Evolutionary conservation across 768 basidiomycete genomes (phyloP).

Genomic region (Thelephora ganbajun): DNA sequence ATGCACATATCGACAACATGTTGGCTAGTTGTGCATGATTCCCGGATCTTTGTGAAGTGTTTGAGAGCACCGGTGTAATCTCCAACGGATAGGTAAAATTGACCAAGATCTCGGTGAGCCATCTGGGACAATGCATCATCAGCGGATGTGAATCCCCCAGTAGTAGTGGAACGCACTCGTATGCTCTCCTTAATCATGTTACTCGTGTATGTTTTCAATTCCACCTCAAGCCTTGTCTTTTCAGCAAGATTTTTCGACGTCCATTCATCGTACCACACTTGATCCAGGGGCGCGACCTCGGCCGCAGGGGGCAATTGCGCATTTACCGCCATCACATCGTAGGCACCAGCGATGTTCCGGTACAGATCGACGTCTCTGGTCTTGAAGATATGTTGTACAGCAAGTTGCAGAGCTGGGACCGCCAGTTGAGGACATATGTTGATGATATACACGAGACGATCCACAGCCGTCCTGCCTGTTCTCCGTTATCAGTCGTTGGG

Average conservation of each 20-base stretch:
- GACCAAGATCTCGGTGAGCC: slow-evolving; percentile 81
- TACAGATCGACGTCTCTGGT: slow-evolving; percentile 58
- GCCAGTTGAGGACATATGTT: slow-evolving; percentile 52
- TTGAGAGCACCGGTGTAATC: slow-evolving; percentile 61
- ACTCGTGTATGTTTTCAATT: slow-evolving; percentile 86
- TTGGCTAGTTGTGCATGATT: slow-evolving; percentile 81
- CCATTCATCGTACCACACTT: slow-evolving; percentile 61
- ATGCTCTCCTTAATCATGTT: slow-evolving; percentile 99
- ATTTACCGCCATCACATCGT: slow-evolving; percentile 29
- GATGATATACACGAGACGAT: slow-evolving; percentile 60
- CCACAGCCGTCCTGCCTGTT: slow-evolving; percentile 62
- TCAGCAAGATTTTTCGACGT: slow-evolving; percentile 58
- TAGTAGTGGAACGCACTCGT: slow-evolving; percentile 40
- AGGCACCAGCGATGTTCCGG: slow-evolving; percentile 34
- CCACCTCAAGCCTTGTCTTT: slow-evolving; percentile 75
- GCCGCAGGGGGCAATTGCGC: slow-evolving; percentile 30
- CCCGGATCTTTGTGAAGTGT: slow-evolving; percentile 82
- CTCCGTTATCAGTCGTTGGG: slow-evolving; percentile 1
- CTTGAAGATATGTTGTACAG: slow-evolving; percentile 46
- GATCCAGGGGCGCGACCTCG: slow-evolving; percentile 41
- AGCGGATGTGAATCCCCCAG: neutral
- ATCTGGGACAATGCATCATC: slow-evolving; percentile 35
- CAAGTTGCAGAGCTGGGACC: slow-evolving; percentile 55
- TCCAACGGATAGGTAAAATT: slow-evolving; percentile 61
- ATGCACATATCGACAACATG: slow-evolving; percentile 93